Base-by-base conservation (phyloP, 176 grass and related monocot species). In the Chloris gayana region DNA sequence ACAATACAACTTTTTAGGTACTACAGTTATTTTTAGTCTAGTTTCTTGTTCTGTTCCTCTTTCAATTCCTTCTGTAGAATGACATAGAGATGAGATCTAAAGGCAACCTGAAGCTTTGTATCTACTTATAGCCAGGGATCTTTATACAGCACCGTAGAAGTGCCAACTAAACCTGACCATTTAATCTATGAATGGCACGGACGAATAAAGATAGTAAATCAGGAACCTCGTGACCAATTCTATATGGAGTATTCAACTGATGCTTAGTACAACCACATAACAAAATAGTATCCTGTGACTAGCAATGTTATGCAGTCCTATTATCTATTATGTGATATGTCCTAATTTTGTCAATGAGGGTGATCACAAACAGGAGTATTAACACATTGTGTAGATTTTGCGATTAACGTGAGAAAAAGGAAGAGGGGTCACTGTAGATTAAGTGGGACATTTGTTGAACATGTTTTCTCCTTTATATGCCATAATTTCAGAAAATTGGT, bases 1-100 rank as follows among this genome's bases (percentile, higher is more conserved):
- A 2, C 21, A 13, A 24, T 33, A 57, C 53, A 39, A 34, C 5
- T 82, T 75, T 38, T 34, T 21, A 51, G 41, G 54, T 64, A 1
- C 24, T 37, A 3, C 64, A 18, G 6, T 37, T 26, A n/a, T n/a
- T 45, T 72, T 76, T 72, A 7, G 67, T 39, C 11, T 83, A 7
- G 1, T 21, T 76, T 72, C 15, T 67, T 37, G 42, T 62, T 60
- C 67, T 80, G 70, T n/a, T 63, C 54, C n/a, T 54, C 26, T 72
- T 13, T 67, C n/a, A n/a, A 21, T 37, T 75, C 27, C 37, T 69
- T 79, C 19, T 68, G 49, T 32, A 31, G 19, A 34, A 29, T 74
- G 75, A 38, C 70, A 79, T 17, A 53, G 60, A n/a, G 11, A 67
- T 66, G 63, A n/a, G 45, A 13, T 73, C 73, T 29, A 37, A 73